phyloP scores from a whole-genome alignment of 163 green algal species.

The Volvox carteri region DNA sequence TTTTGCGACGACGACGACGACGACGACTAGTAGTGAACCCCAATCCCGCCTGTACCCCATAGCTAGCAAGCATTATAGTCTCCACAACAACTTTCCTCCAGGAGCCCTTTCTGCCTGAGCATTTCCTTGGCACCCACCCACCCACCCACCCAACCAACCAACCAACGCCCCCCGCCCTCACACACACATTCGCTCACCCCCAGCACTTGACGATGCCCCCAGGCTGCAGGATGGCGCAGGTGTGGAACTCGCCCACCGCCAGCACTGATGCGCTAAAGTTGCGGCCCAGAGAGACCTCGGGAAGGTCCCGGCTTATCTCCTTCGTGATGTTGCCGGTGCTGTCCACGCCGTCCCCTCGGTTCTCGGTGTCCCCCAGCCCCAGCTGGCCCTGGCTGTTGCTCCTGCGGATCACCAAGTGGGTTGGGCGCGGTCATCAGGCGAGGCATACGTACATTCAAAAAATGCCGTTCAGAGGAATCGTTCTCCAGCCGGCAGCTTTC shows the following conservation, averaged over 20 bases:
- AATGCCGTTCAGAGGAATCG: too few relatives aligned
- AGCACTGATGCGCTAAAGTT: neutral
- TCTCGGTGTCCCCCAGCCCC: neutral
- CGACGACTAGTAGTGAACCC: too few relatives aligned
- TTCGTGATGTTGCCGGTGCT: neutral
- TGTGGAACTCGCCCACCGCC: neutral
- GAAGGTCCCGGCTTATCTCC: neutral
- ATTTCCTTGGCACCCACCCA: too few relatives aligned
- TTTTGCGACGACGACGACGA: too few relatives aligned
- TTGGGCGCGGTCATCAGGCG: neutral
- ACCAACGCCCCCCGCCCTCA: too few relatives aligned
- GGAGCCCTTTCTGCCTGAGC: too few relatives aligned
- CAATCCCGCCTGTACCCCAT: too few relatives aligned
- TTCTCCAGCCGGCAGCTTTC: too few relatives aligned
- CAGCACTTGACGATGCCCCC: slow-evolving; percentile 10
- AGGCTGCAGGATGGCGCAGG: slow-evolving; percentile 11
- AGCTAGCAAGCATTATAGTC: too few relatives aligned
- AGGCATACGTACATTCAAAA: too few relatives aligned
- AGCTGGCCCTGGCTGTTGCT: slow-evolving; percentile 5
- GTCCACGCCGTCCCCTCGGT: neutral
- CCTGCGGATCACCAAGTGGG: neutral
- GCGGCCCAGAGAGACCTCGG: neutral
- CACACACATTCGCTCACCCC: neutral
- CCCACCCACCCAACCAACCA: too few relatives aligned
- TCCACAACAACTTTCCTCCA: too few relatives aligned